Conservation (phyloP, 106 monocot genomes). For the Acorus calamus region DNA sequence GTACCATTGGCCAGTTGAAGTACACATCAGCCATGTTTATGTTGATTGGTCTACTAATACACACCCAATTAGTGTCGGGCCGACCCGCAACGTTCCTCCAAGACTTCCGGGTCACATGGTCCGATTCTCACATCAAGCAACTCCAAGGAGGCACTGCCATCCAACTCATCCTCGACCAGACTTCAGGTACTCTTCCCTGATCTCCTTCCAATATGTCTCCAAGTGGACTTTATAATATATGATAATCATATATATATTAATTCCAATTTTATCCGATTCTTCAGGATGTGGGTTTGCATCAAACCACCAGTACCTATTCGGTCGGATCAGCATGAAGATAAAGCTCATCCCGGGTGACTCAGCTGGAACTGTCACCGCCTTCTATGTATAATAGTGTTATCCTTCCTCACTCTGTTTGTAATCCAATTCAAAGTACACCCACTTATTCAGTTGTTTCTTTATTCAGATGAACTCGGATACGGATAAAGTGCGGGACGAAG, state of each 20-base stretch:
- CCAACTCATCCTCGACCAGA: slow-evolving; percentile 22
- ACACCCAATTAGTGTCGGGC: neutral
- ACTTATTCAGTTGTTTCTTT: neutral
- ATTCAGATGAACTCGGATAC: slow-evolving; percentile 12
- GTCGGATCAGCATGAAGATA: slow-evolving; percentile 23
- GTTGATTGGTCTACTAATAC: neutral
- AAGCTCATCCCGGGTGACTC: slow-evolving; percentile 31
- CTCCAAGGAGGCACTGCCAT: slow-evolving; percentile 17
- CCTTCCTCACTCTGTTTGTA: too few species aligned
- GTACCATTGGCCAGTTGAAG: too few species aligned
- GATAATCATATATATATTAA: too few species aligned
- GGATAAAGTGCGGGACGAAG: slow-evolving; percentile 30
- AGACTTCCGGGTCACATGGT: slow-evolving; percentile 27
- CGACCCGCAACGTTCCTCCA: slow-evolving; percentile 17
- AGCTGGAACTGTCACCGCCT: slow-evolving; percentile 39
- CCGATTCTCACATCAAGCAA: slow-evolving; percentile 23
- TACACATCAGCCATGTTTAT: too few species aligned
- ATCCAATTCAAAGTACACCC: too few species aligned
- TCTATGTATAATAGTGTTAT: slow-evolving; percentile 5
- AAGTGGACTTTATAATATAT: too few species aligned
- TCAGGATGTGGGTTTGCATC: slow-evolving; percentile 35
- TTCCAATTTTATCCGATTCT: too few species aligned
- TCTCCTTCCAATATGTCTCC: too few species aligned
- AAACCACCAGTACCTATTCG: slow-evolving; percentile 23
- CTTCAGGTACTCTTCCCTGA: slow-evolving; percentile 12